Conservation (phyloP, 2,329 filamentous ascomycete species). For the Pseudogymnoascus sp. region DNA sequence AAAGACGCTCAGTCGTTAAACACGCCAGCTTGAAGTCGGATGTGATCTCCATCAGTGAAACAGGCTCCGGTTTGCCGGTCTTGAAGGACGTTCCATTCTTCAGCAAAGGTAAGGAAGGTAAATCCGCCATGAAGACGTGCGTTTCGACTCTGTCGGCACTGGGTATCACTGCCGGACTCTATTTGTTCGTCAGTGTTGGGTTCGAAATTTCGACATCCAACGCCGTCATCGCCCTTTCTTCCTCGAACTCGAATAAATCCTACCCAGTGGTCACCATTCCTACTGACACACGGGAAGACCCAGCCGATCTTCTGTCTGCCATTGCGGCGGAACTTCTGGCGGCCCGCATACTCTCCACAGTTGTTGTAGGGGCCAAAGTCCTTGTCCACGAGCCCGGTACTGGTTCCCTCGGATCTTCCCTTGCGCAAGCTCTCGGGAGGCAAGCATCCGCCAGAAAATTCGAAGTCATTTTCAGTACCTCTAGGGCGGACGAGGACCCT, state of each 20-base stretch:
- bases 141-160: conserved; percentile 12
- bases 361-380: conserved; percentile 4
- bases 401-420: conserved; percentile 10
- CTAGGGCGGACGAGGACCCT: conserved; percentile 9
- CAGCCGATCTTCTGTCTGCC: conserved; percentile 9
- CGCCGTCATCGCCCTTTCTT: conserved; percentile 11
- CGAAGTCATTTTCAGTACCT: conserved; percentile 11
- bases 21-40: conserved; percentile 1
- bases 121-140: conserved; percentile 9
- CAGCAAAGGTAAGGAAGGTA: conserved; percentile 8
- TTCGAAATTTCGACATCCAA: conserved; percentile 10
- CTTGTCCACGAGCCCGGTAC: conserved; percentile 11
- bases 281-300: conserved; percentile 9
- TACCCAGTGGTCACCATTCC: conserved; percentile 12
- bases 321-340: conserved; percentile 8
- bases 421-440: conserved; percentile 10
- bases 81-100: conserved; percentile 9
- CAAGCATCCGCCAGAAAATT: conserved; percentile 10
- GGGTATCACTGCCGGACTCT: conserved; percentile 12
- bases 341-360: conserved; percentile 2
- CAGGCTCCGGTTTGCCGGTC: conserved; percentile 8
- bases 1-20: conserved; percentile 6
- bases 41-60: conserved; percentile 8
- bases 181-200: conserved; percentile 12
- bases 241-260: conserved; percentile 11